Conservation (phyloP, 129 eudicot species). For the Tanacetum coccineum region DNA sequence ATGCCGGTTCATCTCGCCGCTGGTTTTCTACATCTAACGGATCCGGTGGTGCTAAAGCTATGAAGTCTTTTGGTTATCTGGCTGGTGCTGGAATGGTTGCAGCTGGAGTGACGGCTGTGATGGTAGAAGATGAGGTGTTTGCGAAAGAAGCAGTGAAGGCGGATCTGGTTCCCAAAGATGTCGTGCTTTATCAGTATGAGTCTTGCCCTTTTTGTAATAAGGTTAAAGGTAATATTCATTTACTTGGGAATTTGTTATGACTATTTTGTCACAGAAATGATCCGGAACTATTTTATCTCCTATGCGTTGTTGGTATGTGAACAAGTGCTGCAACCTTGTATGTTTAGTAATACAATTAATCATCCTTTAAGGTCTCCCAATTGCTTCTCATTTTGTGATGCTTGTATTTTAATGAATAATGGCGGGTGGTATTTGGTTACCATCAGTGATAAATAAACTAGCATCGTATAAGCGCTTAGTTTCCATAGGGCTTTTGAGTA, state of each 20-base stretch:
- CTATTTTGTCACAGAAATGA: neutral
- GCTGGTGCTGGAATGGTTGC: conserved; percentile 33
- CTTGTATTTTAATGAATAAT: no score
- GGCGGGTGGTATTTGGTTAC: no score
- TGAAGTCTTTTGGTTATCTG: conserved; percentile 27
- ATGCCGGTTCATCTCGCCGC: conserved; percentile 40
- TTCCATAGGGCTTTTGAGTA: neutral
- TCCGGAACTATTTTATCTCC: neutral
- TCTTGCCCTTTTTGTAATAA: conserved; percentile 76
- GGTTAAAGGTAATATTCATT: conserved; percentile 52
- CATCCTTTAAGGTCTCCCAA: no score
- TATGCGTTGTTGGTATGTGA: no score
- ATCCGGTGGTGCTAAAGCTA: conserved; percentile 17
- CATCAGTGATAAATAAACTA: no score
- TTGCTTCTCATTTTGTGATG: no score
- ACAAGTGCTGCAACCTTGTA: no score
- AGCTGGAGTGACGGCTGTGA: conserved; percentile 2
- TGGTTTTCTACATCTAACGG: conserved; percentile 37
- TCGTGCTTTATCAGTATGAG: conserved; percentile 63
- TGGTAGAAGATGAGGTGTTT: conserved; percentile 36
- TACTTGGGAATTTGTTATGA: neutral
- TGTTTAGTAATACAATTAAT: no score
- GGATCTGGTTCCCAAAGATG: conserved; percentile 43
- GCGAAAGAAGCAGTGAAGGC: conserved; percentile 41
- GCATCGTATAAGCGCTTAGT: no score